phyloP scores from a whole-genome alignment of 768 basidiomycete species.

The Leccinum broughii region DNA sequence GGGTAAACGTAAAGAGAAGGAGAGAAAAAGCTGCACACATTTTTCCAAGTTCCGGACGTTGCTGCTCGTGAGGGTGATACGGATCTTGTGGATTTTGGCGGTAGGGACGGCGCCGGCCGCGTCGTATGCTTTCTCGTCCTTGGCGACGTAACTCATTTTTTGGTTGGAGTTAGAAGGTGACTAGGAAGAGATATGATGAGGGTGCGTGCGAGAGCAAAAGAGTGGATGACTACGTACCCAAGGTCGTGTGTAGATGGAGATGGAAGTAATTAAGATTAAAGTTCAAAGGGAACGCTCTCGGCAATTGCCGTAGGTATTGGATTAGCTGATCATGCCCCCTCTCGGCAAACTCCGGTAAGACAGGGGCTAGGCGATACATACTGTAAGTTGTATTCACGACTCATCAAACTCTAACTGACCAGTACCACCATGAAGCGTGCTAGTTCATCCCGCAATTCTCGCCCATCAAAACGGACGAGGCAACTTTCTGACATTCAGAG shows the following conservation, averaged over 20 bases:
- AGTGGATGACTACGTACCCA: constrained; percentile 23
- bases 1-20: not conserved
- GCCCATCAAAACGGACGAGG: too few species aligned
- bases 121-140: constrained; percentile 97
- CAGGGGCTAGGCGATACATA: too few species aligned
- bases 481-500: too few species aligned
- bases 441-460: too few species aligned
- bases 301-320: constrained; percentile 11
- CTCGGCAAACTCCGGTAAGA: too few species aligned
- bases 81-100: constrained; percentile 97
- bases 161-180: constrained; percentile 77
- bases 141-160: constrained; percentile 98
- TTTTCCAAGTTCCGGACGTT: constrained; percentile 99
- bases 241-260: constrained; percentile 33
- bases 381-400: too few species aligned
- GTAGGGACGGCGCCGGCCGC: constrained; percentile 85
- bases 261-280: constrained; percentile 32
- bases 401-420: too few species aligned
- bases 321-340: constrained; percentile 9
- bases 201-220: not conserved
- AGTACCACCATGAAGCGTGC: too few species aligned
- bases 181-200: constrained; percentile 31
- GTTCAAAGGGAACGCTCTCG: constrained; percentile 25
- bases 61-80: constrained; percentile 97
- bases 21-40: constrained; percentile 52